These are phyloP conservation scores for Chaetomiaceae sp. DNA, from an alignment of 2,329 filamentous ascomycete genomes.

Conservation along the genomic window DNA sequence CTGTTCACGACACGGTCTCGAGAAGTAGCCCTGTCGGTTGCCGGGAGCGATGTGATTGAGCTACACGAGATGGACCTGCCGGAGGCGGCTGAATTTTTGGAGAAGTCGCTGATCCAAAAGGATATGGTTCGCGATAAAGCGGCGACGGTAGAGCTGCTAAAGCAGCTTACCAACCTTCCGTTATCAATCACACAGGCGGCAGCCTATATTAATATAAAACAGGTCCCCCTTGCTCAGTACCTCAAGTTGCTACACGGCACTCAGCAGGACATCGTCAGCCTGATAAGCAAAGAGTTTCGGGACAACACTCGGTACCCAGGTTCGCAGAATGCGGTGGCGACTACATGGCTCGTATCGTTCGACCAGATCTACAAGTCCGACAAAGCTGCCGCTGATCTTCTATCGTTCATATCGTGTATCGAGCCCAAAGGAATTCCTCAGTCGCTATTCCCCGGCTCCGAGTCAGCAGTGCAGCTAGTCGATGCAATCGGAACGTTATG, in stretches of 20 bases:
- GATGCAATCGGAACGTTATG: conserved; percentile 29
- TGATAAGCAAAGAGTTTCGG: conserved; percentile 32
- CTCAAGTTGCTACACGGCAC: conserved; percentile 28
- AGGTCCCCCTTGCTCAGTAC: conserved; percentile 24
- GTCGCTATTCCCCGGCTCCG: conserved; percentile 24
- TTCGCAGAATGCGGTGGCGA: conserved; percentile 13
- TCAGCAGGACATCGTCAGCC: conserved; percentile 26
- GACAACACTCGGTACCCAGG: conserved; percentile 10
- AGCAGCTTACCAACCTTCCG: conserved; percentile 34
- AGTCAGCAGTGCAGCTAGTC: conserved; percentile 18
- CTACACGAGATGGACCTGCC: conserved; percentile 27
- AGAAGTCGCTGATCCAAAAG: conserved; percentile 22
- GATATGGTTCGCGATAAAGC: conserved; percentile 6
- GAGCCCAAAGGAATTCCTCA: conserved; percentile 31
- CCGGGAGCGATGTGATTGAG: conserved; percentile 26
- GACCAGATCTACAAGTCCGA: conserved; percentile 29
- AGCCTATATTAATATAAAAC: conserved; percentile 15
- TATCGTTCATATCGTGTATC: conserved; percentile 37
- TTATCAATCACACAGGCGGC: conserved; percentile 30
- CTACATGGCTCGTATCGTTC: conserved; percentile 33
- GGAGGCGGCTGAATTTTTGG: conserved; percentile 27
- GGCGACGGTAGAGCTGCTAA: conserved; percentile 23
- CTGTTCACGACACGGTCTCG: conserved; percentile 35
- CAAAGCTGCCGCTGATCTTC: conserved; percentile 28
- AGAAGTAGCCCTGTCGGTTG: conserved; percentile 27